Base-by-base conservation (phyloP, 495 filamentous ascomycete genomes). In the Aspergillus cavernicola region DNA sequence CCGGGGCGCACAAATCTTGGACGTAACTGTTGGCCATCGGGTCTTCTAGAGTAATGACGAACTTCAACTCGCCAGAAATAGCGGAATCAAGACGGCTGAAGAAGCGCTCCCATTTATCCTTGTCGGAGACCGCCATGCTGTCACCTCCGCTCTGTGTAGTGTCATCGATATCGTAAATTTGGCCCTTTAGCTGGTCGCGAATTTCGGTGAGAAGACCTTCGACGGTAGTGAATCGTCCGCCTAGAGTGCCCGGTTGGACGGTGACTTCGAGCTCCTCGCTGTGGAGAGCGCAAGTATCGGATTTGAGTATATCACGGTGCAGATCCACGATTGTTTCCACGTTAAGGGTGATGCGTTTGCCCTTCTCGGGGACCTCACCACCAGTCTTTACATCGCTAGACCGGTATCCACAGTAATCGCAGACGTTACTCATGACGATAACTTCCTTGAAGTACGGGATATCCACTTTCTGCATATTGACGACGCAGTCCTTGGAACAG, bases 361-460 rank as follows among this genome's bases (percentile, higher is more conserved):
- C 93, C 66, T 88, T 87, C 42, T 86, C 86, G 6, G 95, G 93
- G 18, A 99, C 82, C 58, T 84, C 90, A 51, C 93, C 95, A 56
- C 95, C 95, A 1, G 95, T 96, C 76, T 97, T 97, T 47, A 97
- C 87, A 65, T 99, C 93, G 68, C 91, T 95, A 56, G 83, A 90
- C 46, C 88, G 85, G 70, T 97, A 97, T n/a, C 90, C 92, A 65
- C 93, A 98, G 69, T 86, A 74, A 23, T 88, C 82, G 64, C 93
- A 98, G 46, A 84, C 82, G 10, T 90, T 96, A 60, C 83, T 87
- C 83, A 92, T 96, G 57, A 97, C 73, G 39, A 95, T 80, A 16
- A 97, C 93, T 57, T 97, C 84, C 68, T 96, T 95, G 78, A 99
- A 99, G 68, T 95, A 83, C 0, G 93, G 93, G 49, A 99, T 97